phyloP scores from a whole-genome alignment of 2,329 filamentous ascomycete genomes.

The Calonectria fujianensis region DNA sequence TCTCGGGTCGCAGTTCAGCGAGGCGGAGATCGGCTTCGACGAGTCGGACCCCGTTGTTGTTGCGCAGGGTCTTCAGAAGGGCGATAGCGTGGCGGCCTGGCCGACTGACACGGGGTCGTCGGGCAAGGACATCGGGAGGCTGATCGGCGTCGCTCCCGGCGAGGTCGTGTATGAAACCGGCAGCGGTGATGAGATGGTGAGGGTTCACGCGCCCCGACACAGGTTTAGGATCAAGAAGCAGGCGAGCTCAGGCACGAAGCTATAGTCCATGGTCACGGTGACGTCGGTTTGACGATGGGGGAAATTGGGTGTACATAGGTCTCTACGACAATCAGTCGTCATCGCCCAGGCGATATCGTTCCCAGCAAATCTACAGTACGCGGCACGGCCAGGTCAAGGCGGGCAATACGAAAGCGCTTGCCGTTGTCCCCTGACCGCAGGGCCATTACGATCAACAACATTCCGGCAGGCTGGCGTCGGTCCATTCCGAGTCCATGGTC shows the following conservation, averaged over 20 bases:
- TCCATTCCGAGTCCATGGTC: background rate
- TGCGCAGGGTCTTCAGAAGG: constrained; percentile 70
- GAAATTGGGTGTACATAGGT: background rate
- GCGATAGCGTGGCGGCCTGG: constrained; percentile 74
- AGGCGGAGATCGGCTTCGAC: constrained; percentile 67
- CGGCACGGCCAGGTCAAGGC: background rate
- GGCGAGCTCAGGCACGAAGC: constrained; percentile 22
- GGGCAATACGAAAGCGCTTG: background rate
- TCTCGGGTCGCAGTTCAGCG: constrained; percentile 65
- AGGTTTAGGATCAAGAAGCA: constrained; percentile 70
- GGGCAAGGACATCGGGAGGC: constrained; percentile 74
- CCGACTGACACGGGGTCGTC: constrained; percentile 77
- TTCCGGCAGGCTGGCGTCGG: background rate
- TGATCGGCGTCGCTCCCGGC: constrained; percentile 70
- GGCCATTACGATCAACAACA: background rate
- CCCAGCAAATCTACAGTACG: background rate
- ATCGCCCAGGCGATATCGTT: too few species aligned
- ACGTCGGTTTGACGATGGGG: background rate
- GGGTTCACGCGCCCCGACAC: constrained; percentile 77
- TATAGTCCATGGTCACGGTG: constrained; percentile 32
- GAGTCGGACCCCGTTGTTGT: constrained; percentile 66
- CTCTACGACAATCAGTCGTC: background rate
- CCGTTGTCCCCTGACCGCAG: background rate
- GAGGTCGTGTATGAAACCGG: constrained; percentile 76
- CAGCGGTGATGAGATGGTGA: constrained; percentile 65